Base-by-base conservation (phyloP, 2,329 filamentous ascomycete species). In the Talaromyces amestolkiae region DNA sequence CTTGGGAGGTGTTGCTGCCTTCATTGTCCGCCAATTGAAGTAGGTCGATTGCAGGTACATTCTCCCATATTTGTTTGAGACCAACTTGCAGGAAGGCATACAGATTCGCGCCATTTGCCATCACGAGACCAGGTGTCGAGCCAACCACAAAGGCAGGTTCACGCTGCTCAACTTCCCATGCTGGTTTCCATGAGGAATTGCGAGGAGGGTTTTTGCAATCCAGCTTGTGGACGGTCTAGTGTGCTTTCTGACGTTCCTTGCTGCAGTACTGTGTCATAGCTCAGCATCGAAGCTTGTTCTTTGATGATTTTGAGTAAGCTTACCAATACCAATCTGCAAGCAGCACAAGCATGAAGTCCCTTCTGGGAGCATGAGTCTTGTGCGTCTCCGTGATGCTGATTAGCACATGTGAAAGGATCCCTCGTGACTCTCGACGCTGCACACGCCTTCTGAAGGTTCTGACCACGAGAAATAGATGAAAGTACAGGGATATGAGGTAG, bases 31-130 rank as follows among this genome's bases (percentile, higher is more conserved):
- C 67, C 3, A 80, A 61, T 0, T 74, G 69, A 0, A 82, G 61
- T 0, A 82, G 58, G 66, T 82, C 77, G 1, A 80, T 19, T 0
- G 80, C 78, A 17, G 80, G 79, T 11, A 78, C 65, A 62, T 80
- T 81, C 7, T 78, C 79, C 79, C 78, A 82, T 3, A 27, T 27
- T 27, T 27, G 3, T 27, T 27, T 27, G 27, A 27, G 27, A 27
- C 27, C 27, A 27, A 27, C 27, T 27, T 27, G 1, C 27, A 1
- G 1, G 3, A 27, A 27, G 27, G 27, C 27, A 27, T 27, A 6
- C 6, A 27, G 27, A 6, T 27, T 27, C 3, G 27, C 6, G 27
- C 27, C 27, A 27, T 27, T 27, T 27, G 27, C 27, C 3, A 27
- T 27, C 27, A 27, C 6, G 27, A 27, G 27, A 27, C 27, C 27